Conservation (phyloP, 176 grass and related monocot species). For the Lolium perenne region DNA sequence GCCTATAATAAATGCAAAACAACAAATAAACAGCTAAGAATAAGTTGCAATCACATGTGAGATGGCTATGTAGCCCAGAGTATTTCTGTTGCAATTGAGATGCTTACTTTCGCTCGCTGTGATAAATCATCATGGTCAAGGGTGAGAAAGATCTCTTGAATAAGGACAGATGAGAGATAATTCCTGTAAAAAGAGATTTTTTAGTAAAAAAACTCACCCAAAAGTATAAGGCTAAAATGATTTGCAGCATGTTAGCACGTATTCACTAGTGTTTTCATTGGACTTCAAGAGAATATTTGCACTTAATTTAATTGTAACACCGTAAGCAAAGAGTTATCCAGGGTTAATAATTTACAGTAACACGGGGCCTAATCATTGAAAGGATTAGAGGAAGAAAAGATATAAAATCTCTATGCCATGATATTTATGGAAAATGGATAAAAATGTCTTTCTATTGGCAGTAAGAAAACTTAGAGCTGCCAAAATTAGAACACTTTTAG, state of each 20-base stretch:
- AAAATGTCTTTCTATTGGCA: slow-evolving; percentile 12
- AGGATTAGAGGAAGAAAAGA: slow-evolving; percentile 1
- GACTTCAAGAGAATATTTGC: slow-evolving; percentile 14
- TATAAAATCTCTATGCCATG: neutral
- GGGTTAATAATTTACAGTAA: neutral
- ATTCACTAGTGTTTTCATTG: slow-evolving; percentile 4
- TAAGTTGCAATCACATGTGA: slow-evolving; percentile 26
- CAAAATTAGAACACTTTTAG: slow-evolving; percentile 1
- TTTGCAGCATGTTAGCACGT: neutral
- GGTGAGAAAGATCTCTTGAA: slow-evolving; percentile 99
- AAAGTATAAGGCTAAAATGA: slow-evolving; percentile 21
- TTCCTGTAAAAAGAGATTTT: slow-evolving; percentile 64
- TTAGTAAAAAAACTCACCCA: slow-evolving; percentile 6
- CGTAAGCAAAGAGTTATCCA: slow-evolving; percentile 8
- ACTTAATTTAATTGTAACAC: neutral
- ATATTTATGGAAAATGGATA: slow-evolving; percentile 12
- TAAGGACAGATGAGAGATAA: slow-evolving; percentile 95
- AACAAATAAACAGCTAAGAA: slow-evolving; percentile 25
- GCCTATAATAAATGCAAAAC: slow-evolving; percentile 57
- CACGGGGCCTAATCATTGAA: slow-evolving; percentile 1
- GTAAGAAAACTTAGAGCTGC: neutral
- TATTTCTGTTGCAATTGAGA: slow-evolving; percentile 31
- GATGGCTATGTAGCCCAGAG: neutral
- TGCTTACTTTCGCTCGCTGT: slow-evolving; percentile 87
- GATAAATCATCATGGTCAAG: slow-evolving; percentile 99